Conservation (phyloP, 139 green algal genomes). For the Microglena sp. region DNA sequence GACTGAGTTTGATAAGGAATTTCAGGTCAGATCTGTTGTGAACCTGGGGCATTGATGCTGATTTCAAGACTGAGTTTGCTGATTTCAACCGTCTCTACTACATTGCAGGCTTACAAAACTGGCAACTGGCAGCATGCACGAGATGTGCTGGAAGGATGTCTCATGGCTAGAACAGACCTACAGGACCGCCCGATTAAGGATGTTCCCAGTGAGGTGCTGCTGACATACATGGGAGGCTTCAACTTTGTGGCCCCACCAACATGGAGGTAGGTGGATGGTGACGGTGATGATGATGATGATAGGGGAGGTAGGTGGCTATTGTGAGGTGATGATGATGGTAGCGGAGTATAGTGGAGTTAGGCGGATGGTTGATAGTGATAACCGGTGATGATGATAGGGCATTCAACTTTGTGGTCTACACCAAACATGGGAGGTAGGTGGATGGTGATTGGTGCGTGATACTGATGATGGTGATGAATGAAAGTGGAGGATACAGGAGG, state of each 20-base stretch:
- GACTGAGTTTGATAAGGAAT: constrained; percentile 31
- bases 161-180: constrained; percentile 7
- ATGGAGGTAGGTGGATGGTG: constrained; percentile 40
- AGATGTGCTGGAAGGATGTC: constrained; percentile 39
- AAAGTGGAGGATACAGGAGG: no score
- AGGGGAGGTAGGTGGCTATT: no score
- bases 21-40: constrained; percentile 13
- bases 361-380: no score
- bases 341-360: no score
- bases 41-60: background rate
- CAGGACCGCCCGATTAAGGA: constrained; percentile 28
- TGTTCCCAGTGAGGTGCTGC: constrained; percentile 55
- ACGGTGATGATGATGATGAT: background rate
- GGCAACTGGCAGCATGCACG: constrained; percentile 59
- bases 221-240: constrained; percentile 61
- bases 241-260: constrained; percentile 44
- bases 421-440: no score
- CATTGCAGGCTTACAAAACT: constrained; percentile 47
- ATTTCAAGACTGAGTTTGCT: background rate
- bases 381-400: no score
- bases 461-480: no score
- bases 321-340: no score
- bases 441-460: no score
- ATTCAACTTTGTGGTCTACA: no score
- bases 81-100: background rate